A percentile compares a stretch with the other conserved stretches of the same genome.
Evolutionary conservation across 2,329 filamentous ascomycete genomes (phyloP).

Genomic region (Monilinia fructicola): DNA sequence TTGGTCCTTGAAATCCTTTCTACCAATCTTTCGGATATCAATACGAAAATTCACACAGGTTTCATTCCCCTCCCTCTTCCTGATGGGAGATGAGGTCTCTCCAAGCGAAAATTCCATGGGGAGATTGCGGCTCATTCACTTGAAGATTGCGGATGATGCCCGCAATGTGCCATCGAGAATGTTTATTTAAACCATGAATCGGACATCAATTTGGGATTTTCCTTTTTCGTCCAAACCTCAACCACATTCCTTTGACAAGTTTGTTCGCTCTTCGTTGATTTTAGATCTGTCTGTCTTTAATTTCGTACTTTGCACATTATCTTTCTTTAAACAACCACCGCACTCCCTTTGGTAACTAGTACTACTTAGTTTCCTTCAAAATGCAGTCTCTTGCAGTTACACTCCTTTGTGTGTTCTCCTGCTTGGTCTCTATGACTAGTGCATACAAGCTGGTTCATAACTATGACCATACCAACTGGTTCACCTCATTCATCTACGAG

Average conservation of each 20-base stretch:
- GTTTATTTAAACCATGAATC: not conserved
- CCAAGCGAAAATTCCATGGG: not conserved
- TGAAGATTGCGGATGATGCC: not conserved
- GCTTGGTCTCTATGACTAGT: not conserved
- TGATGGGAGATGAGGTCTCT: not conserved
- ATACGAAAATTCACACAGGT: not conserved
- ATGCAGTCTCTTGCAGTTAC: constrained; percentile 15
- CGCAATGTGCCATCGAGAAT: not conserved
- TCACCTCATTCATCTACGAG: constrained; percentile 28
- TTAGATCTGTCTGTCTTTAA: not conserved
- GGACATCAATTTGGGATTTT: not conserved
- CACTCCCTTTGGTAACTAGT: not conserved
- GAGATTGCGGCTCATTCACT: not conserved
- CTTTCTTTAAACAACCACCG: not conserved
- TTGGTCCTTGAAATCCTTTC: not conserved
- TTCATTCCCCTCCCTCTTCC: not conserved
- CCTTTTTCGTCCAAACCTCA: not conserved
- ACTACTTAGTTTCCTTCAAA: not conserved
- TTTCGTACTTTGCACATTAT: not conserved
- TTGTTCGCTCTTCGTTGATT: not conserved
- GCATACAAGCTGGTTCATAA: constrained; percentile 28
- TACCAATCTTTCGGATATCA: not conserved
- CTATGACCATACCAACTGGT: constrained; percentile 34
- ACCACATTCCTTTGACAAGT: constrained; percentile 3
- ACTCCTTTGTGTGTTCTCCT: not conserved